Conservation (phyloP, 768 basidiomycete species). For the Dacryopinax spathularia region DNA sequence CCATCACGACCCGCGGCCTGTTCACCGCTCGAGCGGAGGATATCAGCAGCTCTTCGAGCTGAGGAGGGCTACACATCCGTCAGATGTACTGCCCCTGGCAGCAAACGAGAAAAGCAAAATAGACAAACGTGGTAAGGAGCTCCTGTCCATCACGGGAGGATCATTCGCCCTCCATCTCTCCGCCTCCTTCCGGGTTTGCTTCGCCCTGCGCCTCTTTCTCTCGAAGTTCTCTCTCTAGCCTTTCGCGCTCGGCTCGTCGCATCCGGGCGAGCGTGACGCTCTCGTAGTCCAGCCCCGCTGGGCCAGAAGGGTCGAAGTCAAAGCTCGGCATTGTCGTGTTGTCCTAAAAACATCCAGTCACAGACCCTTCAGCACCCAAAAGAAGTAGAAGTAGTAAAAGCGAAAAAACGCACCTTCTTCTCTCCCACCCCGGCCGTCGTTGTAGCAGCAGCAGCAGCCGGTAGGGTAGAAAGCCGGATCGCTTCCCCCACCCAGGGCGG, state of each 20-base stretch:
- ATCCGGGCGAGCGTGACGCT: conserved; percentile 65
- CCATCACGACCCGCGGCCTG: too few relatives aligned
- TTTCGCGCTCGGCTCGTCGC: conserved; percentile 64
- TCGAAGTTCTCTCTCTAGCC: conserved; percentile 37
- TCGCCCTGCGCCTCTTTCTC: conserved; percentile 29
- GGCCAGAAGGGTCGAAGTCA: background rate
- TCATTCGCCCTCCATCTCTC: background rate
- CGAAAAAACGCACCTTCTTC: background rate
- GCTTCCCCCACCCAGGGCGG: conserved; percentile 40
- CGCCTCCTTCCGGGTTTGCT: background rate
- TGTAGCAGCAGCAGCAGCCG: too few relatives aligned
- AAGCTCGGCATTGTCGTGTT: background rate
- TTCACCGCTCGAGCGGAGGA: too few relatives aligned
- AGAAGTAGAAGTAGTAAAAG: background rate
- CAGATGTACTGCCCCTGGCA: too few relatives aligned
- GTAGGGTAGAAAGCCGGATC: too few relatives aligned
- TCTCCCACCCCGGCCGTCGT: too few relatives aligned
- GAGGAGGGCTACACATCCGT: too few relatives aligned
- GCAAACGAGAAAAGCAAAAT: too few relatives aligned
- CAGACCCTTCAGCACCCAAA: background rate
- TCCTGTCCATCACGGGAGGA: too few relatives aligned
- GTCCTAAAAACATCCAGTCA: background rate
- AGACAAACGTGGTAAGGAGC: too few relatives aligned
- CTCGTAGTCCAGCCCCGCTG: conserved; percentile 59
- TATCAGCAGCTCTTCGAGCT: too few relatives aligned